Base-by-base conservation (phyloP, 1,284 basidiomycete genomes). In the Fomitopsis betulina region DNA sequence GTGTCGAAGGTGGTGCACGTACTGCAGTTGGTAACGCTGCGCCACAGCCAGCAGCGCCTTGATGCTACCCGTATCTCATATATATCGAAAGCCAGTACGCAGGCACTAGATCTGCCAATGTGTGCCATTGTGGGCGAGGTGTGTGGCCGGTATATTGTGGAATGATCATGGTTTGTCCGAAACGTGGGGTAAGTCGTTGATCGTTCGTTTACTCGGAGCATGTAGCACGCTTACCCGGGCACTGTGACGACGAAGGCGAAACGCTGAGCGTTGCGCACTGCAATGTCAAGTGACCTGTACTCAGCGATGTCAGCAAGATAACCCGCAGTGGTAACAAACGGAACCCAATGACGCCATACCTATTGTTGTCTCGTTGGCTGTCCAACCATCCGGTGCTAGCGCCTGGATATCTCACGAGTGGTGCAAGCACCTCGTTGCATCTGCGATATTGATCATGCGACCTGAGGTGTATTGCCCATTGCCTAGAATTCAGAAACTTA, bases 1-100 rank as follows among this genome's bases (percentile, higher is more conserved):
- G 23, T 27, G 17, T 19, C 8, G 19, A 23, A 21, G 12, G 6
- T 21, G 15, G 2, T 15, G 12, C 10, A 64, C 72, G 37, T 43
- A 73, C 72, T 73, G 70, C 21, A 74, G 70, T 55, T 73, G 72
- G 50, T 70, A 69, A 45, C 58, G 65, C 37, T n/a, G n/a, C 72
- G 54, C 72, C 70, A 72, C 30, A 65, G 23, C 8, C 56, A 1
- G n/a, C 51, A 1, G 72, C 66, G 32, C 60, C n/a, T n/a, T 39
- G 39, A 73, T 67, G 52, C 62, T 62, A 37, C 58, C 60, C n/a
- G 71, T 72, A 56, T 74, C 2, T 72, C 72, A 53, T 74, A 74
- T 43, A 73, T 65, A 51, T 73, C 72, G 51, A 73, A 70, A 17
- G 71, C 70, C 13, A 68, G 54, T 10, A 66, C 57, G 15, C 54